Conservation (phyloP, 148 eudicot species). For the Suaeda aralocaspica region DNA sequence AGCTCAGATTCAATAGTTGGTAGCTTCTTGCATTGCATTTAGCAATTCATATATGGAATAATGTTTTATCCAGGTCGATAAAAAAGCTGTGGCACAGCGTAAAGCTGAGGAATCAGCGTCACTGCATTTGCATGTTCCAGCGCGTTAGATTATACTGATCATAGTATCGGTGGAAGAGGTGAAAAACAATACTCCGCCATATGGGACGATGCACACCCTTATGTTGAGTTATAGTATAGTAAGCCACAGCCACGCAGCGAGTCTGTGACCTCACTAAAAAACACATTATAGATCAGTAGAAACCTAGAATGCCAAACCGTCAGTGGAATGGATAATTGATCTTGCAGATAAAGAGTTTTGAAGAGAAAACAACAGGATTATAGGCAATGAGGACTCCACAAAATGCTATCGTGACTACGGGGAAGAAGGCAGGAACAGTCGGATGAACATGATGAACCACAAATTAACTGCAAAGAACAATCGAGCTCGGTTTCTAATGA, state of each 20-base stretch:
- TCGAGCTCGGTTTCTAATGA: constrained; percentile 25
- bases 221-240: no score
- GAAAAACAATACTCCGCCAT: no score
- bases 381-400: constrained; percentile 98
- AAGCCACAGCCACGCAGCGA: no score
- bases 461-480: constrained; percentile 25
- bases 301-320: no score
- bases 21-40: constrained; percentile 14
- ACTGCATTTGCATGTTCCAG: not conserved
- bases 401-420: constrained; percentile 89
- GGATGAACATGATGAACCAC: constrained; percentile 31
- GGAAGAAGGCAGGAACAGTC: constrained; percentile 41
- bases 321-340: no score
- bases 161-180: not conserved
- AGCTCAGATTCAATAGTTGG: not conserved
- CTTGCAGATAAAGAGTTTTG: not conserved
- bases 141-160: not conserved
- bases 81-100: no score
- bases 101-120: no score
- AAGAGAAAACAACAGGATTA: not conserved
- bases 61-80: not conserved
- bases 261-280: no score
- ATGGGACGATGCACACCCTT: no score
- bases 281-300: no score
- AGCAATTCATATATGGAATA: not conserved